phyloP scores from a whole-genome alignment of 139 green algal species.

The Pseudopediastrum boryanum region DNA sequence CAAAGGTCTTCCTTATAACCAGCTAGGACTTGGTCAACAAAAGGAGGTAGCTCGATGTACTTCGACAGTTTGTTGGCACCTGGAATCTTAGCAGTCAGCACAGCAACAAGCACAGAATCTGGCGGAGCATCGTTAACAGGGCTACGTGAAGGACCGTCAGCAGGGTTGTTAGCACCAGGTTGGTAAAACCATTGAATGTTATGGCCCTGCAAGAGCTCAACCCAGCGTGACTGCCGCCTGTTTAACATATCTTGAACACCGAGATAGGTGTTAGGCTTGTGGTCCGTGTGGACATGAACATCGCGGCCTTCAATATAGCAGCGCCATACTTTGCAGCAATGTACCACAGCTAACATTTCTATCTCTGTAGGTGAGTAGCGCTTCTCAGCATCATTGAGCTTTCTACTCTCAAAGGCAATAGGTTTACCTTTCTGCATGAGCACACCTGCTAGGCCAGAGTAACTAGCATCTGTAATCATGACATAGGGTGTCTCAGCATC shows the following conservation, averaged over 20 bases:
- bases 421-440: background rate
- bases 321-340: background rate
- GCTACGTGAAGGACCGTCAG: background rate
- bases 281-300: slow-evolving; percentile 19
- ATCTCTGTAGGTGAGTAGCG: slow-evolving; percentile 6
- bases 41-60: background rate
- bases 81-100: background rate
- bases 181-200: background rate
- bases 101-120: background rate
- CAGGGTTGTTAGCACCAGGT: background rate
- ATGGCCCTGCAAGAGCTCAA: slow-evolving; percentile 7
- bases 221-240: background rate
- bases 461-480: slow-evolving; percentile 5
- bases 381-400: background rate
- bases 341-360: slow-evolving; percentile 20
- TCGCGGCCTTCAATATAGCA: slow-evolving; percentile 18
- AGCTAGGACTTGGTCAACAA: background rate
- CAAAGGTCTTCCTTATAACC: background rate
- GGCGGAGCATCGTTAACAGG: background rate
- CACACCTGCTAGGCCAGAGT: background rate
- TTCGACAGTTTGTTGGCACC: too few relatives aligned
- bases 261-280: slow-evolving; percentile 16
- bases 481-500: background rate
- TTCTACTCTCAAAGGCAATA: slow-evolving; percentile 11
- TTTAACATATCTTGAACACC: background rate